Evolutionary conservation across 495 filamentous ascomycete genomes (phyloP), one percentile per base, ranked within the genome.

Genomic region (Lasiosphaeria ovina): DNA sequence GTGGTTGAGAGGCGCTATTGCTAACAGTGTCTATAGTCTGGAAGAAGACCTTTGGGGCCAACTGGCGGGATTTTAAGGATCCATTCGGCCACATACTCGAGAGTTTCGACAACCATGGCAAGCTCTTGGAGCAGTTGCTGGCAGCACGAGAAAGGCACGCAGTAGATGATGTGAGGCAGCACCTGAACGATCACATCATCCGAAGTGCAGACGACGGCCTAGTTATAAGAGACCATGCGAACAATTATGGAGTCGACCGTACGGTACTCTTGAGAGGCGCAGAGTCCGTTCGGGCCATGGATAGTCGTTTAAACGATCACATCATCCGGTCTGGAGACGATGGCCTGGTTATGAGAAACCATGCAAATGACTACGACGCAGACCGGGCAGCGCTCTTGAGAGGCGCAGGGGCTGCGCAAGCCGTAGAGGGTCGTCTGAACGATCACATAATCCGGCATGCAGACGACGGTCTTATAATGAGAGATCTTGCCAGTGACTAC

Each of bases 11-110:
- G 44, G 4, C 8, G 11, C 44, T 55, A 31, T 34, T 31, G 48
- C 35, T 42, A 35, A 51, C 35, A n/a, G 8, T 6, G 44, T 34
- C 44, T 10, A 51, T 35, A 56, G 44, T n/a, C n/a, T 56, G 42
- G 47, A 47, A 55, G 32, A 63, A 70, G 44, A 55, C 74, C 7
- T 76, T 76, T 51, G 59, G 60, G 7, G 47, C 70, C 7, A 61
- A 69, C 16, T 83, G 79, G 79, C 68, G 62, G 50, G 72, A 76
- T 54, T 81, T 77, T 50, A 57, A 69, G 17, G 53, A 67, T 8
- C 54, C 58, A 7, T 78, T 80, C 56, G 47, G 64, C 47, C 62
- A 57, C 3, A 65, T 78, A 35, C 49, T 78, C 32, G 58, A 65
- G 7, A 74, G 71, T 42, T 71, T 82, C 0, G 59, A 66, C 4